Evolutionary conservation across 768 basidiomycete species (phyloP).

Genomic region (Saitozyma podzolica): DNA sequence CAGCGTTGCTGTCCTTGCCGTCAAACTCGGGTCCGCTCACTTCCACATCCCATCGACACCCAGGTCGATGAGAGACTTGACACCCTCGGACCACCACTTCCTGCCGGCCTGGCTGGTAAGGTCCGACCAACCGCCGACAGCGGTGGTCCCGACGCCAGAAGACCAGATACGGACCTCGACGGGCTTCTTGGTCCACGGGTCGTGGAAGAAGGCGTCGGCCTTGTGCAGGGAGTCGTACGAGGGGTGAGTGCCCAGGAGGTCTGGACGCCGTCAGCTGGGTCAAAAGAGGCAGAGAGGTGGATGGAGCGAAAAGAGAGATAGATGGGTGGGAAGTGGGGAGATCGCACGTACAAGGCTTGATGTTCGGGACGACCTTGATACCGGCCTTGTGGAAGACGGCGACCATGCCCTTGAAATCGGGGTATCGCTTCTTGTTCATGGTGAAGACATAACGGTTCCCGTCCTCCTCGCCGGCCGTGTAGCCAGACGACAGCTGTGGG

Average conservation of each 20-base stretch:
- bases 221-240: slow-evolving; percentile 32
- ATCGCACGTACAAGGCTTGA: slow-evolving; percentile 44
- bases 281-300: too few relatives aligned
- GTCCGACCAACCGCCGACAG: slow-evolving; percentile 48
- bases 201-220: slow-evolving; percentile 42
- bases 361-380: slow-evolving; percentile 50
- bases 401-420: slow-evolving; percentile 49
- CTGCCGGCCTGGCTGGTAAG: slow-evolving; percentile 42
- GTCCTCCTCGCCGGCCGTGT: slow-evolving; percentile 34
- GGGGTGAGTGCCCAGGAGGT: slow-evolving; percentile 44
- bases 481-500: slow-evolving; percentile 45
- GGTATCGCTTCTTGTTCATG: slow-evolving; percentile 49
- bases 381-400: slow-evolving; percentile 43
- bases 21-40: slow-evolving; percentile 26
- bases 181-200: slow-evolving; percentile 32
- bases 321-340: background rate
- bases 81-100: slow-evolving; percentile 50
- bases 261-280: background rate
- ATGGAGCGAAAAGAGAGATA: background rate
- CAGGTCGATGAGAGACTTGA: slow-evolving; percentile 35
- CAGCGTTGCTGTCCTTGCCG: background rate
- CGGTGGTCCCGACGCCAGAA: slow-evolving; percentile 37
- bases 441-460: slow-evolving; percentile 45
- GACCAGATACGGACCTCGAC: slow-evolving; percentile 47
- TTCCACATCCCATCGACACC: slow-evolving; percentile 52